These are phyloP conservation scores for Drechslerella dactyloides DNA, from an alignment of 2,329 filamentous ascomycete genomes.

Conservation along the genomic window DNA sequence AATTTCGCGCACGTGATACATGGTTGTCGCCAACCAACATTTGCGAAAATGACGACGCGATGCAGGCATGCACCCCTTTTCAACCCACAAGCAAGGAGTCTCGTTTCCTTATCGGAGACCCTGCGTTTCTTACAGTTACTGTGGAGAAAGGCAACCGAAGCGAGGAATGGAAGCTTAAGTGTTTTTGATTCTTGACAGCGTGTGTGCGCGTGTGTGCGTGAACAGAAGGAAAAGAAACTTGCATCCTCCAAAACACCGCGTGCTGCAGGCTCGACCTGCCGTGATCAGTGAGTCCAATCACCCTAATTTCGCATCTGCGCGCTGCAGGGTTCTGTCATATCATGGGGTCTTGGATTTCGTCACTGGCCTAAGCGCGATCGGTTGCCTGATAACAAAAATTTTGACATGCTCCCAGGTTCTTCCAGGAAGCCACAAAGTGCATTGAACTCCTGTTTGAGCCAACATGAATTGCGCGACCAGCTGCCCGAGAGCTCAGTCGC, in stretches of 20 bases:
- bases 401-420: neutral
- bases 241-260: neutral
- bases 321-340: neutral
- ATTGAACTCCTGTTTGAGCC: neutral
- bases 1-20: neutral
- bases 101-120: constrained; percentile 2
- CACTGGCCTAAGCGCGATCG: neutral
- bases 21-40: too few species aligned
- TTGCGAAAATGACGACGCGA: neutral
- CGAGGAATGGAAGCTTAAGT: neutral
- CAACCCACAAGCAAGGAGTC: neutral
- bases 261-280: neutral
- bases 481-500: neutral
- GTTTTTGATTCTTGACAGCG: neutral
- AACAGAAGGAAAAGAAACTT: neutral
- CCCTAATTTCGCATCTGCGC: neutral
- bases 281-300: neutral
- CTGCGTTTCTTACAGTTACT: neutral
- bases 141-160: constrained; percentile 3
- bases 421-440: neutral
- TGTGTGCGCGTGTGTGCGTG: neutral
- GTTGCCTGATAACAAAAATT: neutral
- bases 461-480: neutral
- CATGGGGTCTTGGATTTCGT: constrained; percentile 2
- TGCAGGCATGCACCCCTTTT: constrained; percentile 1